Base-by-base conservation (phyloP, 1,284 basidiomycete species). In the Sporisorium scitamineum region DNA sequence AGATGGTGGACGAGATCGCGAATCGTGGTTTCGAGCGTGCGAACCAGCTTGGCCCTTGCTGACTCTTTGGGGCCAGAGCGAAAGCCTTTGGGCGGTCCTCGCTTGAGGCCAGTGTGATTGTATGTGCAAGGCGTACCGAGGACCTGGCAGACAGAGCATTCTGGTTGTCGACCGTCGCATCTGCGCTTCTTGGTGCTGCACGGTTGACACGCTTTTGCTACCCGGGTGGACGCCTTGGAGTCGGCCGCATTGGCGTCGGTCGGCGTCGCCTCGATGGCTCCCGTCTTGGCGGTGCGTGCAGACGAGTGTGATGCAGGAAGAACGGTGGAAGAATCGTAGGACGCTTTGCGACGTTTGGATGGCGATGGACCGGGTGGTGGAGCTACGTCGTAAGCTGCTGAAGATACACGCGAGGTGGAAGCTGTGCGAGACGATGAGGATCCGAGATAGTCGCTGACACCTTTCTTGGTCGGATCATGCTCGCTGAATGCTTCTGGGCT, bases 31-130 rank as follows among this genome's bases (percentile, higher is more conserved):
- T 82, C 79, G 44, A 82, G 73, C 26, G 58, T 71, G 27, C 79
- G 70, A 8, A 80, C 58, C 11, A 82, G 68, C 50, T 72, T 77
- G 13, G 75, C 80, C n/a, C 65, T 62, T 4, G 78, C 80, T 13
- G 76, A 77, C 57, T 78, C 79, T 57, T 78, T 77, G 20, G 80
- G 80, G 1, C 71, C 71, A 1, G 79, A 71, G 10, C 80, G 79
- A 51, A 81, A 81, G 26, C 80, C 80, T 59, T 82, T 82, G 22
- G 79, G 79, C 0, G 80, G 80, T 18, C 80, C 80, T 13, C 80
- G 66, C 53, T 78, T 79, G 56, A 80, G 65, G 3, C 73, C 73
- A 13, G 69, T 73, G 51, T 69, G 67, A 31, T 78, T 76, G 65
- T 81, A 82, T 13, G 75, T 78, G 76, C 80, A 82, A 2, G 72